Base-by-base conservation (phyloP, 116 monocot genomes). In the Posidonia oceanica region DNA sequence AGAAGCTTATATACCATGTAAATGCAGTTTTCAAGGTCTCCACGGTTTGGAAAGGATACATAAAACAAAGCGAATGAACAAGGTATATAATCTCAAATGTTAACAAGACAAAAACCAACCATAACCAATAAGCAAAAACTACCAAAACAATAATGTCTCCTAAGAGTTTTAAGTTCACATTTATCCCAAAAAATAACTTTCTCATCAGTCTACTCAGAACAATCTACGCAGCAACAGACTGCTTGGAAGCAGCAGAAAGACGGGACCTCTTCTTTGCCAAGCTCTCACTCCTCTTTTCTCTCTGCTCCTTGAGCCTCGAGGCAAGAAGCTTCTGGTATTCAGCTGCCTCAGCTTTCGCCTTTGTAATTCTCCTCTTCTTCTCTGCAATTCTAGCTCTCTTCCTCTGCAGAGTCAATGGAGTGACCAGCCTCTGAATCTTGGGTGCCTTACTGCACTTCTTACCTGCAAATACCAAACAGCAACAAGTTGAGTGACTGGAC, bases 321-420 rank as follows among this genome's bases (percentile, higher is more conserved):
- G 86, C 89, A n/a, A 89, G 83, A 36, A 89, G 81, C 72, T 86
- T 89, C 83, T 89, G 89, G 83, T 89, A 89, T 66, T 89, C 86
- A 3, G 83, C 89, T 6, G 89, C 89, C 53, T 89, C 89, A 23
- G 80, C 54, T 60, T 89, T 85, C 18, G 89, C 86, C 83, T 89
- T 89, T 4, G 71, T 77, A 64, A 89, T 80, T 56, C 89, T 81
- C 81, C 71, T 86, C 79, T 91, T 91, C 82, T 91, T 91, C 38
- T 82, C 84, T 0, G 84, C 82, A 59, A 87, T 80, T 66, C 91
- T 87, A 3, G 80, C 73, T 4, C 91, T 73, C 80, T 90, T 90
- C 70, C 89, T 83, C 70, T 90, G 89, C 14, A 90, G 70, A 3
- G 83, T 90, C 39, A 90, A 55, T 14, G 86, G 84, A 15, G 86